Evolutionary conservation across 75 land plant species (phyloP).

Genomic region (Isoetes taiwanensis): DNA sequence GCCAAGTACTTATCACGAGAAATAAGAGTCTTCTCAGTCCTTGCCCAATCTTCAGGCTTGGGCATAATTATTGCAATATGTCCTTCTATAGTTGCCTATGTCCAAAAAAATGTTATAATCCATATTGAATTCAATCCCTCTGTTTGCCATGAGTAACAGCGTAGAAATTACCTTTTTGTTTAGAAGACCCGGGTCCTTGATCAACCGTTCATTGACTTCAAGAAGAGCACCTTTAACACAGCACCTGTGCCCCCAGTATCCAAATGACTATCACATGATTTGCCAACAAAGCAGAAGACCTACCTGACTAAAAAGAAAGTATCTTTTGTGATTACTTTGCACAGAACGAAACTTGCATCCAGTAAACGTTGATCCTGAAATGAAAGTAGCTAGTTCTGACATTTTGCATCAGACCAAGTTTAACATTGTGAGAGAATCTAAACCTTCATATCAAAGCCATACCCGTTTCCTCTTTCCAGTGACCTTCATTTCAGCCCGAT

Average conservation of each 20-base stretch:
- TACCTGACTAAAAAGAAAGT: slow-evolving; percentile 68
- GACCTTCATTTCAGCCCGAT: slow-evolving; percentile 73
- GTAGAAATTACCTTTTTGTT: slow-evolving; percentile 38
- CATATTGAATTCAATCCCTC: neutral
- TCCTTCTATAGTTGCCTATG: slow-evolving; percentile 84
- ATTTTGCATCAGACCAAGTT: too few species aligned
- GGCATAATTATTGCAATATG: slow-evolving; percentile 96
- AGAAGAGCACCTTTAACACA: slow-evolving; percentile 87
- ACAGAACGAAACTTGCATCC: slow-evolving; percentile 70
- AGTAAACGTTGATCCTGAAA: slow-evolving; percentile 77
- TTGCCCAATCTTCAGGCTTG: slow-evolving; percentile 77
- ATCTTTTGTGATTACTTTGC: slow-evolving; percentile 61
- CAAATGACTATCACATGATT: too few species aligned
- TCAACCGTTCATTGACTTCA: slow-evolving; percentile 83
- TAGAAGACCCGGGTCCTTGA: slow-evolving; percentile 67
- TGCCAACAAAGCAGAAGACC: too few species aligned
- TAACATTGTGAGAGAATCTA: too few species aligned
- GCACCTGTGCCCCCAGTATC: slow-evolving; percentile 70
- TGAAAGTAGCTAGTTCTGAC: too few species aligned
- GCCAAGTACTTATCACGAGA: slow-evolving; percentile 51
- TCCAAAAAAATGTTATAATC: neutral
- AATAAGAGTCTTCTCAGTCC: slow-evolving; percentile 40
- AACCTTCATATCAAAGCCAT: too few species aligned
- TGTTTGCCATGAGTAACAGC: neutral
- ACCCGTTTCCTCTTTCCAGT: slow-evolving; percentile 91